Conservation (phyloP, 176 grass and related monocot genomes). For the Otatea glauca region DNA sequence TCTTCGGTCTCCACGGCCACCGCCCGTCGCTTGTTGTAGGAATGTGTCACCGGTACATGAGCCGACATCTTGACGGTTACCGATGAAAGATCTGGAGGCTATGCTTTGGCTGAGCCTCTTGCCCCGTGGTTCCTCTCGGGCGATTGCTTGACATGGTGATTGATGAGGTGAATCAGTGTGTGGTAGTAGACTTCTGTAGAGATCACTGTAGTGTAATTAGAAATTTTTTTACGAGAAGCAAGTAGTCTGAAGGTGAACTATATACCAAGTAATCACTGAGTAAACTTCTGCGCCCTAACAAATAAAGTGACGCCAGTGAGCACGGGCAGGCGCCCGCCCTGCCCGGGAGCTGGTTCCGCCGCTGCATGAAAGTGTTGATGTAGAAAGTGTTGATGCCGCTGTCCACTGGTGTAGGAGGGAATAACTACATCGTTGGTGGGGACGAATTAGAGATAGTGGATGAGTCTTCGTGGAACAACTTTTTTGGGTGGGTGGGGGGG, state of each 20-base stretch:
- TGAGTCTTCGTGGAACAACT: too few species aligned
- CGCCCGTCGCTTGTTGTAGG: conserved; percentile 27
- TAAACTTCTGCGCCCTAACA: background rate
- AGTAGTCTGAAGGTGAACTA: background rate
- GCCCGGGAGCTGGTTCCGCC: too few species aligned
- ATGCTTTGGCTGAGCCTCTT: conserved; percentile 55
- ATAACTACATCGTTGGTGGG: too few species aligned
- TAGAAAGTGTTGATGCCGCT: too few species aligned
- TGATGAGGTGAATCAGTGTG: background rate
- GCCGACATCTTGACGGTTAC: conserved; percentile 56
- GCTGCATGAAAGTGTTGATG: too few species aligned
- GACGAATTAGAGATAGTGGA: too few species aligned
- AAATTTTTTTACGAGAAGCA: background rate
- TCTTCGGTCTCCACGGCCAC: background rate
- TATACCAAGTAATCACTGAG: background rate
- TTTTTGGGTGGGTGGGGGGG: too few species aligned
- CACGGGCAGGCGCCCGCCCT: too few species aligned
- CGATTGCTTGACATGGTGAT: conserved; percentile 55
- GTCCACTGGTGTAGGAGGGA: too few species aligned
- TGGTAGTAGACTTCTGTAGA: conserved; percentile 3
- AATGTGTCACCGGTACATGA: conserved; percentile 62
- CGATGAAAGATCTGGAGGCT: conserved; percentile 43
- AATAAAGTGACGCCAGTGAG: too few species aligned
- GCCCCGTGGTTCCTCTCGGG: conserved; percentile 55
- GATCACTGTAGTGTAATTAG: background rate